Evolutionary conservation across 352 stramenopile genomes (phyloP).

Genomic region (Globisporangium canariense): DNA sequence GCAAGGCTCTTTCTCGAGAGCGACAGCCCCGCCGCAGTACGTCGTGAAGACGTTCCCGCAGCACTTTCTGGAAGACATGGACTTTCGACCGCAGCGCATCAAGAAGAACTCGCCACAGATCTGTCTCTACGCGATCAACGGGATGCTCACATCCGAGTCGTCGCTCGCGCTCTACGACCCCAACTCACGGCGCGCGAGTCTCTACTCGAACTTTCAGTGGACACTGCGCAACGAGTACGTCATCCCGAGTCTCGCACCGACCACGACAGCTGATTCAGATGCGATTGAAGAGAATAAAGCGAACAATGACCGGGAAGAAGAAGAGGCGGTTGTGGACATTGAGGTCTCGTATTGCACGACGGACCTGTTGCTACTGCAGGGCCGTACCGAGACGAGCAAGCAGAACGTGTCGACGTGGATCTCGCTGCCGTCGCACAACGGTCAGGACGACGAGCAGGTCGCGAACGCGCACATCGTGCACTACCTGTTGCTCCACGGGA

Average conservation of each 20-base stretch:
- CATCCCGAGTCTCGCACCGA: conserved; percentile 46
- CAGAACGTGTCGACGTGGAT: conserved; percentile 71
- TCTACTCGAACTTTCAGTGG: conserved; percentile 85
- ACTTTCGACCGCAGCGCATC: conserved; percentile 82
- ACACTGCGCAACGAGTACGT: conserved; percentile 62
- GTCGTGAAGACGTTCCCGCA: conserved; percentile 83
- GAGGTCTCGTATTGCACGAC: conserved; percentile 79
- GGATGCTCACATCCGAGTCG: conserved; percentile 60
- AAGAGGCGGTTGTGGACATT: conserved; percentile 37
- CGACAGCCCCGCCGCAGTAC: conserved; percentile 25
- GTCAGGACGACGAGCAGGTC: conserved; percentile 30
- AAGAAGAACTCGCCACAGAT: conserved; percentile 69
- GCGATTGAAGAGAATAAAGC: not conserved
- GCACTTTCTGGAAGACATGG: conserved; percentile 81
- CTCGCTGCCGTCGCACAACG: conserved; percentile 70
- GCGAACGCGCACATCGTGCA: conserved; percentile 77
- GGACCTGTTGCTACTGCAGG: conserved; percentile 82
- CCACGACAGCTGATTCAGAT: not conserved
- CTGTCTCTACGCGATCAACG: conserved; percentile 75
- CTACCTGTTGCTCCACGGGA: conserved; percentile 66
- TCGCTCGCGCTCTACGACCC: conserved; percentile 71
- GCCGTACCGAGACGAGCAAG: conserved; percentile 26
- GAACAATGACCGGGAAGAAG: not conserved
- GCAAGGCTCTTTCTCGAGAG: not conserved
- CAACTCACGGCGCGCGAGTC: conserved; percentile 36